phyloP scores from a whole-genome alignment of 805 yeast species.

The Spathaspora boniae region DNA sequence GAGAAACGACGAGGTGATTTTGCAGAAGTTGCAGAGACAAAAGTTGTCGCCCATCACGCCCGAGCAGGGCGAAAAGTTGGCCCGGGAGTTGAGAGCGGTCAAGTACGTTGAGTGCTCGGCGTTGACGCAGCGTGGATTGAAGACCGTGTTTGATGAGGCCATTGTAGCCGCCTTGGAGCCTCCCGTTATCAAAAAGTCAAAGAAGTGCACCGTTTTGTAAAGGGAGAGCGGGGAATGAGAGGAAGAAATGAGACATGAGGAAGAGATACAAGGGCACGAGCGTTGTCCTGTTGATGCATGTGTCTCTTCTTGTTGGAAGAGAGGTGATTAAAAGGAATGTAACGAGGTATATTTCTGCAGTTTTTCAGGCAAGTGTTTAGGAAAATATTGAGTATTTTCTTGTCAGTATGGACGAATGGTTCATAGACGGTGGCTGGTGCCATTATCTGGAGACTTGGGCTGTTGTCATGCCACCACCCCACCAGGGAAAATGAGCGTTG shows the following conservation, averaged over 20 bases:
- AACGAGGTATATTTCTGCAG: neutral
- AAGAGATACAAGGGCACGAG: no score
- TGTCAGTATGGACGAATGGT: neutral
- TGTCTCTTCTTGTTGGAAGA: neutral
- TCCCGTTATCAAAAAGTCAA: constrained; percentile 76
- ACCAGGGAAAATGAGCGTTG: no score
- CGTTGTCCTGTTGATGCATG: no score
- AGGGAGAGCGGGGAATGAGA: neutral
- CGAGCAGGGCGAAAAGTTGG: constrained; percentile 88
- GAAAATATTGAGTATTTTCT: neutral
- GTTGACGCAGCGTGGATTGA: constrained; percentile 91
- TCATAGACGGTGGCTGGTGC: no score
- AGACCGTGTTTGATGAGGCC: constrained; percentile 98
- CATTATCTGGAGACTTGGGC: no score
- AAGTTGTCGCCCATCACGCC: constrained; percentile 80
- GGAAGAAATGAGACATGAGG: no score
- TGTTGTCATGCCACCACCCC: no score
- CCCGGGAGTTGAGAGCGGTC: constrained; percentile 91
- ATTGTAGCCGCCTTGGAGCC: constrained; percentile 98
- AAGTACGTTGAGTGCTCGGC: constrained; percentile 98
- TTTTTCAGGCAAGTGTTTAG: neutral
- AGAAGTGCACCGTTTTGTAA: constrained; percentile 84
- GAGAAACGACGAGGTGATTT: constrained; percentile 87
- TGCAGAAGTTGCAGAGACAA: constrained; percentile 87
- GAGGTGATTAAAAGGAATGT: neutral